Conservation (phyloP, 768 basidiomycete species). For the Russula olivacea region DNA sequence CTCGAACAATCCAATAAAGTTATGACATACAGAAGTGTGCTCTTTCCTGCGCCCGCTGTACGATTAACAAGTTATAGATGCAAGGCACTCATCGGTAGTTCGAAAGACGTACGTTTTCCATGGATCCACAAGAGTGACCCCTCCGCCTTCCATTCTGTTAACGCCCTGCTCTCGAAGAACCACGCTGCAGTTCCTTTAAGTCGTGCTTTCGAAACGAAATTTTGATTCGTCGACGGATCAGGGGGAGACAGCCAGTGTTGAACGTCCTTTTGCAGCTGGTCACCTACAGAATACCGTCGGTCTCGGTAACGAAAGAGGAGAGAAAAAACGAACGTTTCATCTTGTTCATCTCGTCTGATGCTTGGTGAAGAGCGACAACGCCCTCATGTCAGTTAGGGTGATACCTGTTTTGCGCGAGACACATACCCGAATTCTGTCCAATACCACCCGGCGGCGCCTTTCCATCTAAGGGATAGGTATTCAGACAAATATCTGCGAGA, state of each 20-base stretch:
- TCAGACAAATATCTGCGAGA: not conserved
- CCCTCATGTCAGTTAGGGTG: not conserved
- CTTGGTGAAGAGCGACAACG: not conserved
- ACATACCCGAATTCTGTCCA: not conserved
- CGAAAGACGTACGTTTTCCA: slow-evolving; percentile 1
- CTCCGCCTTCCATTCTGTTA: not conserved
- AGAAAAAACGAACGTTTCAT: not conserved
- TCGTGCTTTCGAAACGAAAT: not conserved
- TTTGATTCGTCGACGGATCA: not conserved
- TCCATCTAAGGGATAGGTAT: not conserved
- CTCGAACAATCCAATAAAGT: no score
- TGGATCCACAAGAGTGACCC: not conserved
- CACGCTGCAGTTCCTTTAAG: not conserved
- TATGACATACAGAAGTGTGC: slow-evolving; percentile 1
- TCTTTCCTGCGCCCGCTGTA: slow-evolving; percentile 4
- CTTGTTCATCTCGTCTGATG: not conserved
- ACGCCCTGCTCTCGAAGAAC: not conserved
- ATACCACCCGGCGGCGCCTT: not conserved
- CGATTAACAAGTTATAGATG: not conserved
- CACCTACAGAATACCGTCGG: not conserved
- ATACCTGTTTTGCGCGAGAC: not conserved
- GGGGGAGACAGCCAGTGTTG: not conserved
- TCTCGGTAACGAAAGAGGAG: not conserved
- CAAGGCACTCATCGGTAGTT: no score
- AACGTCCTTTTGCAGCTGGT: not conserved